Conservation (phyloP, 305 asterid species). For the Fraxinus angustifolia region DNA sequence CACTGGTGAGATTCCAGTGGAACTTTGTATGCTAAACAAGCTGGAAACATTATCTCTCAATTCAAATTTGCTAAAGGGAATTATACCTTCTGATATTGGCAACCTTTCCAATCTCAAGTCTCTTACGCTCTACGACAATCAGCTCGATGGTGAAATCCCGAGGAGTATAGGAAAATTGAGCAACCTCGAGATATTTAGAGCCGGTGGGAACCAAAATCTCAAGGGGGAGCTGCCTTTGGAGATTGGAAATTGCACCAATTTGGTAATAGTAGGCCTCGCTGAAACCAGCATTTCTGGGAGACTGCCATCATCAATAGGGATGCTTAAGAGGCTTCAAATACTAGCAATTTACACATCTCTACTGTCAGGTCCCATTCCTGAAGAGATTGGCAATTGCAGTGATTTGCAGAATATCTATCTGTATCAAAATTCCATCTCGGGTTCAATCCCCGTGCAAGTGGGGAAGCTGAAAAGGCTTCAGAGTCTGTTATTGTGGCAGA, state of each 20-base stretch:
- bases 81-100: slow-evolving; percentile 62
- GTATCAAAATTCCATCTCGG: slow-evolving; percentile 77
- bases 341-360: slow-evolving; percentile 74
- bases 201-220: slow-evolving; percentile 87
- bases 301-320: slow-evolving; percentile 71
- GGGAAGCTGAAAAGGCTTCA: slow-evolving; percentile 63
- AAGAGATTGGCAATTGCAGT: slow-evolving; percentile 74
- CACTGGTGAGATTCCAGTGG: slow-evolving; percentile 69
- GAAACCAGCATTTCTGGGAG: slow-evolving; percentile 80
- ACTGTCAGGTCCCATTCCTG: slow-evolving; percentile 81
- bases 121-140: slow-evolving; percentile 71
- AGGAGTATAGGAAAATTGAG: slow-evolving; percentile 52
- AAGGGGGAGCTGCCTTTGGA: slow-evolving; percentile 65
- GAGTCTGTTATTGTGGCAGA: slow-evolving; percentile 73
- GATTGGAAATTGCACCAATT: slow-evolving; percentile 75
- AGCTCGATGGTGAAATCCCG: slow-evolving; percentile 75
- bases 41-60: slow-evolving; percentile 50
- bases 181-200: slow-evolving; percentile 60
- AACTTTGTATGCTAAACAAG: slow-evolving; percentile 52
- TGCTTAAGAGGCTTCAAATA: slow-evolving; percentile 65
- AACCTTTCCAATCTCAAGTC: slow-evolving; percentile 45
- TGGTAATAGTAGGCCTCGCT: slow-evolving; percentile 68
- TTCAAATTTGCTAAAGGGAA: slow-evolving; percentile 61
- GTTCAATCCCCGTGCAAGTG: slow-evolving; percentile 57
- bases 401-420: slow-evolving; percentile 68